phyloP scores from a whole-genome alignment of 75 land plant genomes.

The Chamaecyparis obtusa region DNA sequence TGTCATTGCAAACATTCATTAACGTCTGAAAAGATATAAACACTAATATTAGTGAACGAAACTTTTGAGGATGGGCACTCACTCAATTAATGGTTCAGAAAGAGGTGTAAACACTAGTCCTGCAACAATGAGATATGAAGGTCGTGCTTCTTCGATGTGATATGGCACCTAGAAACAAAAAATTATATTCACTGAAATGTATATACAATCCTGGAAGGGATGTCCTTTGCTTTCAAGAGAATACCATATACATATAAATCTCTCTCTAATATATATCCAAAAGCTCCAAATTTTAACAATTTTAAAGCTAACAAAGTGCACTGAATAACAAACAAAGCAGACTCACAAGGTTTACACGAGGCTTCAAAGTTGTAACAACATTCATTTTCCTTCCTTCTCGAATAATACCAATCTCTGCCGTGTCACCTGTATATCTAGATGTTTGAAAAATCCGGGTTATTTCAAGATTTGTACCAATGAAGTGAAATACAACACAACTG shows the following conservation, averaged over 20 bases:
- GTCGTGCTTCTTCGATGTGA: constrained; percentile 81
- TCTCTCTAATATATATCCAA: neutral
- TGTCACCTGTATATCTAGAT: constrained; percentile 86
- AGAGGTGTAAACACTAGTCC: constrained; percentile 95
- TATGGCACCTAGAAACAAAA: constrained; percentile 69
- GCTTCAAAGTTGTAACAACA: constrained; percentile 61
- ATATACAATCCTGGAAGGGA: neutral
- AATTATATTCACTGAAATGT: neutral
- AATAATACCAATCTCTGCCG: constrained; percentile 80
- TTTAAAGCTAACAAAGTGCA: neutral
- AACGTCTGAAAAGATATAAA: neutral
- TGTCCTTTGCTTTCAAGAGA: neutral
- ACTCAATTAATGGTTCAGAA: constrained; percentile 89
- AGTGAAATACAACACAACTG: neutral
- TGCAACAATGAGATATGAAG: constrained; percentile 89
- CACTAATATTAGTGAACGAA: neutral
- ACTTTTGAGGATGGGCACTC: constrained; percentile 17
- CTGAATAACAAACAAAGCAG: neutral
- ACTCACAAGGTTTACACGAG: constrained; percentile 75
- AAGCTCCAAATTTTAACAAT: neutral
- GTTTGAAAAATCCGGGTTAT: constrained; percentile 11
- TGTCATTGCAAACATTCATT: neutral
- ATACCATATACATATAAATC: neutral
- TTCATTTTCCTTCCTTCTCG: constrained; percentile 58
- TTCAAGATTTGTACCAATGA: neutral